Evolutionary conservation across 2,329 filamentous ascomycete genomes (phyloP), one percentile per base, ranked within the genome.

Genomic region (Microdochium nivale): DNA sequence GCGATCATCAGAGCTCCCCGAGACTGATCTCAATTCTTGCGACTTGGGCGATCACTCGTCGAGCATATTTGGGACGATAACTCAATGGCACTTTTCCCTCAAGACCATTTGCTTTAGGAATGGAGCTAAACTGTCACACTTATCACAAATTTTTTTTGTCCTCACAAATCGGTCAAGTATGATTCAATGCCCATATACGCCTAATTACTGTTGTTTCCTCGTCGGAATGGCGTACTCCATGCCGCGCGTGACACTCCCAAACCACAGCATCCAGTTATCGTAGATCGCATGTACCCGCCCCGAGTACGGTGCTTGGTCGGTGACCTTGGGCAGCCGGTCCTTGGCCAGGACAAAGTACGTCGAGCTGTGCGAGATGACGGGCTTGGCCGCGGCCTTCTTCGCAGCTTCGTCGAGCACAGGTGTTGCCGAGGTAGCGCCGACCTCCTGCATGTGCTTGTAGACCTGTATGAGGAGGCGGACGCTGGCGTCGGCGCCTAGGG

Each of bases 401-500:
- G 67, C 59, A 3, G 63, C 59, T 3, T 70, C 62, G 2, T 62
- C 57, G 8, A 73, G 67, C 1, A 67, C 60, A 0, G 80, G 79
- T 4, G 72, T 69, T 0, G 73, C 74, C n/a, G 65, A 68, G 0
- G 66, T 67, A 3, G 71, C 69, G 0, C 70, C 69, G 14, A 74
- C 66, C 23, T 70, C 64, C 44, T 70, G 61, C 75, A 79, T 78
- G 51, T 71, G 60, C 51, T 72, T 74, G 54, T 81, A 66, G 10
- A 83, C 65, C 1, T 79, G 70, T 23, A 72, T 71, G 19, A 78
- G 64, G 16, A 79, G 67, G 24, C 72, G 69, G 1, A 70, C 71
- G 2, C 75, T 72, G 2, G 74, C 70, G 49, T 85, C 83, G 0
- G 80, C 78, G 2, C 84, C 84, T 0, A 86, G 75, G 0, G 85